A percentile compares a stretch with the other conserved stretches of the same genome.
Evolutionary conservation across 2,329 filamentous ascomycete species (phyloP).

Genomic region (Pyricularia grisea): DNA sequence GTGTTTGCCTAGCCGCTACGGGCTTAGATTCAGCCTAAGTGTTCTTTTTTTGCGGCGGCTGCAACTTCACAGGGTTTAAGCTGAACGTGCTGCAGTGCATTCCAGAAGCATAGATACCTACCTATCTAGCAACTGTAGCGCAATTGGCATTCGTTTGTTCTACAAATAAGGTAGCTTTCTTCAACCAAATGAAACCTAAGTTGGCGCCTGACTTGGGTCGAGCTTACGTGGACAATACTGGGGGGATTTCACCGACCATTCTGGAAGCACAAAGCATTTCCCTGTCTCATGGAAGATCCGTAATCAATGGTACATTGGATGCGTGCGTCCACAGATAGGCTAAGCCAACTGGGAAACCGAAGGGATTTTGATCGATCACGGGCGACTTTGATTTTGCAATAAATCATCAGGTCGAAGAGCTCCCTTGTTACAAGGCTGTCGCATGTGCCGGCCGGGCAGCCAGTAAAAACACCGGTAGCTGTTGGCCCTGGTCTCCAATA

Average conservation of each 20-base stretch:
- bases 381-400: background rate
- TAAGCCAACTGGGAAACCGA: background rate
- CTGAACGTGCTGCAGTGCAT: background rate
- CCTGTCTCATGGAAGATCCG: background rate
- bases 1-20: background rate
- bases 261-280: background rate
- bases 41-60: background rate
- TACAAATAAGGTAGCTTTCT: background rate
- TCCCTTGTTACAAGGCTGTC: background rate
- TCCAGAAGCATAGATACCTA: background rate
- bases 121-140: background rate
- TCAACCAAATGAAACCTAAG: background rate
- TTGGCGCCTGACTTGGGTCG: background rate
- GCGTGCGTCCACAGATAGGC: background rate
- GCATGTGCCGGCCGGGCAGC: background rate
- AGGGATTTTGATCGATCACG: background rate
- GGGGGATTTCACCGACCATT: background rate
- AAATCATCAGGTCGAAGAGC: background rate
- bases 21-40: background rate
- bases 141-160: background rate
- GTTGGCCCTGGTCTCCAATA: background rate
- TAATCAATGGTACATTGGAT: background rate
- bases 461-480: background rate
- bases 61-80: background rate
- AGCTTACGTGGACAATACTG: background rate